A percentile compares a stretch with the other conserved stretches of the same genome.
Evolutionary conservation across 441 rosid species (phyloP).

Genomic region (Macaranga tanarius): DNA sequence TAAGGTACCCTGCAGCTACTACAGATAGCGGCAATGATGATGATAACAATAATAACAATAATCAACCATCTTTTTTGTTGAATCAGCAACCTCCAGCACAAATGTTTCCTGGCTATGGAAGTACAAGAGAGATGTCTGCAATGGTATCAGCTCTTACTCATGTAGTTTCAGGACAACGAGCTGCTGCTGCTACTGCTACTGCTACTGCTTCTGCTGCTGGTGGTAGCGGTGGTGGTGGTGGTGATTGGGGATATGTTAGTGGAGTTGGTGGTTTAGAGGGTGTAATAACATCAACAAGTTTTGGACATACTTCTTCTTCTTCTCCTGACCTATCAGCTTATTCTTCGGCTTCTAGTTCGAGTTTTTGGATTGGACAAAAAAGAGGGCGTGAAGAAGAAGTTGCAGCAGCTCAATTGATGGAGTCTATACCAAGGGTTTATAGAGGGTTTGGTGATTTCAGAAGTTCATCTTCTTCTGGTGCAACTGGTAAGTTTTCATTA

Average conservation of each 20-base stretch:
- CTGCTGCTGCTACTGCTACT: not conserved
- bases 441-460: constrained; percentile 32
- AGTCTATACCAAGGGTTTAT: constrained; percentile 30
- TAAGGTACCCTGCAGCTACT: constrained; percentile 17
- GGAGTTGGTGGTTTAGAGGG: constrained; percentile 10
- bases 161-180: constrained; percentile 43
- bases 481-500: constrained; percentile 31
- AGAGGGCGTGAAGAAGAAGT: constrained; percentile 47
- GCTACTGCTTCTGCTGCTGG: not conserved
- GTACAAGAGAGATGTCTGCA: constrained; percentile 49
- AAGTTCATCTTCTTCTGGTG: constrained; percentile 35
- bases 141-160: constrained; percentile 60
- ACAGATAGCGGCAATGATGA: constrained; percentile 23
- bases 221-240: not conserved
- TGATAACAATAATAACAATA: not conserved
- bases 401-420: constrained; percentile 29
- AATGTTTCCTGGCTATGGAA: constrained; percentile 32
- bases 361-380: constrained; percentile 46
- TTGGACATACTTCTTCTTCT: constrained; percentile 14
- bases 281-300: constrained; percentile 19
- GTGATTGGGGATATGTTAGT: constrained; percentile 4
- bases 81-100: constrained; percentile 6
- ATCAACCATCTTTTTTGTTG: constrained; percentile 15
- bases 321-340: constrained; percentile 24
- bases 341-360: constrained; percentile 30